A percentile compares a stretch with the other conserved stretches of the same genome.
Evolutionary conservation across 371 early-diverging fungal genomes (phyloP).

Genomic region (Funneliformis caledonium): DNA sequence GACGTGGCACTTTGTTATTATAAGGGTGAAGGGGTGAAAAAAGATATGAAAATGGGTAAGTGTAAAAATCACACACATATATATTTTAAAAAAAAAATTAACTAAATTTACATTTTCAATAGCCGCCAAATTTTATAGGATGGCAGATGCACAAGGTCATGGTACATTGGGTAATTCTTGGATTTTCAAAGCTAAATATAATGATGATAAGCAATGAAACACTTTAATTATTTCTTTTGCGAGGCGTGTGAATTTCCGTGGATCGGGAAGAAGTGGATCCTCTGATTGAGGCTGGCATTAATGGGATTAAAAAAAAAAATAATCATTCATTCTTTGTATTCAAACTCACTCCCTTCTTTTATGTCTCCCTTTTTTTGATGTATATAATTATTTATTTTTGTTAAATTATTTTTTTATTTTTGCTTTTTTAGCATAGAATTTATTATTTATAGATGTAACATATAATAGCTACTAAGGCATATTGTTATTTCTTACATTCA

Average conservation of each 20-base stretch:
- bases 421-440: neutral
- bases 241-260: neutral
- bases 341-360: neutral
- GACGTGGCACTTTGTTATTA: conserved; percentile 81
- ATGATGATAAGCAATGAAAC: conserved; percentile 36
- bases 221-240: neutral
- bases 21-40: conserved; percentile 85
- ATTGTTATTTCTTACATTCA: neutral
- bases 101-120: conserved; percentile 36
- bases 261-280: neutral
- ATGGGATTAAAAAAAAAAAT: neutral
- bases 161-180: conserved; percentile 90
- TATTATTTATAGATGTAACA: neutral
- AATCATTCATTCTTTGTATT: neutral
- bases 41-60: conserved; percentile 38
- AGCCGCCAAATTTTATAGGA: conserved; percentile 86
- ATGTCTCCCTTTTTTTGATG: neutral
- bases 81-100: neutral
- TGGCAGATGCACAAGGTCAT: conserved; percentile 82
- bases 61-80: neutral
- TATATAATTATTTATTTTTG: neutral
- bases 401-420: neutral
- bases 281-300: neutral
- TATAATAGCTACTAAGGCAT: neutral
- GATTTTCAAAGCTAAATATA: conserved; percentile 92